Base-by-base conservation (phyloP, 2,329 filamentous ascomycete species). In the Onygenales sp. region DNA sequence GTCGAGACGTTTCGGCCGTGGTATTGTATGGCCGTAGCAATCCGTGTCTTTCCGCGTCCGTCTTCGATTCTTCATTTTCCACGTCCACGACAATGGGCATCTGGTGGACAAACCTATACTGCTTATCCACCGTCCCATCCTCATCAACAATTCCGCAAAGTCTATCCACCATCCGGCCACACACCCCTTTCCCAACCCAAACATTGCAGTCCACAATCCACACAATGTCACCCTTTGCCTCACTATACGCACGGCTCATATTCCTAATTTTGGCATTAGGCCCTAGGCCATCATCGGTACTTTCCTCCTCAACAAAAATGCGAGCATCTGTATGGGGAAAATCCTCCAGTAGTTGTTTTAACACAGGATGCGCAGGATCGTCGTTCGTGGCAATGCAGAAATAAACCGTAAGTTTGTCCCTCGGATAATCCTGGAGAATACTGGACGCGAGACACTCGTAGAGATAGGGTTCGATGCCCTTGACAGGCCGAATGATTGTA, bases 211-310 rank as follows among this genome's bases (percentile, higher is more conserved):
- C 93, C 17, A 95, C 80, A 50, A 96, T 85, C 93, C 93, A 98
- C 21, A 98, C 78, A 31, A 97, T 79, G 65, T 96, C 90, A 1
- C 87, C 86, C 58, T 85, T 85, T 1, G 90, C 89, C 65, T 97
- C 91, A 32, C 90, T 77, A 66, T 96, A 98, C 2, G 89, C 91
- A 43, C 89, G 82, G 67, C 91, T 96, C 77, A 97, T 89, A 68
- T 98, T 98, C 50, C 93, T 80, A 61, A 98, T 94, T 75, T 98
- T 98, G n/a, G 93, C 93, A 64, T 98, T 98, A 1, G 93, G 93
- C 0, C 94, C 94, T 54, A 97, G 78, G 54, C 81, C 78, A 57
- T 78, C 71, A 49, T 71, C 63, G 46, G 77, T 70, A 9, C 72
- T 90, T 55, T 95, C 86, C 49, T 87, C 81, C 72, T 96, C 92